phyloP scores from a whole-genome alignment of 208 protist genomes.

The Balamuthia mandrillaris region DNA sequence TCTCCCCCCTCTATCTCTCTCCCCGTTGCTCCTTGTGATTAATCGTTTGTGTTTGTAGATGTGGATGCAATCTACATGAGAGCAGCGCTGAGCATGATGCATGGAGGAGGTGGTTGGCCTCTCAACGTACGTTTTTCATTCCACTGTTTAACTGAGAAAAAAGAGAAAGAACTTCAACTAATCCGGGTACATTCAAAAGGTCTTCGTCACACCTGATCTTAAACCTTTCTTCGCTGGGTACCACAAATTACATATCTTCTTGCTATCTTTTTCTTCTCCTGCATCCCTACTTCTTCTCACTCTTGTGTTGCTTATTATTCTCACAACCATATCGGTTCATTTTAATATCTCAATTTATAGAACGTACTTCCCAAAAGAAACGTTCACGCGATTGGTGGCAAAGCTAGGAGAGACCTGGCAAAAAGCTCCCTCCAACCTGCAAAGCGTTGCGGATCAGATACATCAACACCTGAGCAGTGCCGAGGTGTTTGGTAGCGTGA shows the following conservation, averaged over 20 bases:
- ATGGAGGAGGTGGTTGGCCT: conserved; percentile 44
- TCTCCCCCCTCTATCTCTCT: no score
- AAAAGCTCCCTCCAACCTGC: neutral
- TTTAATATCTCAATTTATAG: neutral
- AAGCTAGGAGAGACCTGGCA: neutral
- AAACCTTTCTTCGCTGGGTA: conserved; percentile 41
- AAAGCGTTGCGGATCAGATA: neutral
- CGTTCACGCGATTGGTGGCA: neutral
- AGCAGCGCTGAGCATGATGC: conserved; percentile 17
- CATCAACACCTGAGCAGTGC: neutral
- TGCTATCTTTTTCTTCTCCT: neutral
- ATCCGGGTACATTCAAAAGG: no score
- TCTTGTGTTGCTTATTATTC: no score
- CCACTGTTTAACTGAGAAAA: no score
- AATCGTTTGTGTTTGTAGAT: no score
- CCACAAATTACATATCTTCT: no score
- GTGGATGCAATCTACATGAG: conserved; percentile 59
- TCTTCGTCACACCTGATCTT: conserved; percentile 16
- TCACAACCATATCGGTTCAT: no score
- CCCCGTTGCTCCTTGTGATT: no score
- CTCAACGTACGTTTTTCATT: conserved; percentile 13
- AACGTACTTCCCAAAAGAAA: conserved; percentile 37
- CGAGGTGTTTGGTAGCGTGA: neutral
- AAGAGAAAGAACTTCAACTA: no score
- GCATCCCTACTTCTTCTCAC: neutral